Evolutionary conservation across 208 protist species (phyloP).

Genomic region (Trypanosoma mega): DNA sequence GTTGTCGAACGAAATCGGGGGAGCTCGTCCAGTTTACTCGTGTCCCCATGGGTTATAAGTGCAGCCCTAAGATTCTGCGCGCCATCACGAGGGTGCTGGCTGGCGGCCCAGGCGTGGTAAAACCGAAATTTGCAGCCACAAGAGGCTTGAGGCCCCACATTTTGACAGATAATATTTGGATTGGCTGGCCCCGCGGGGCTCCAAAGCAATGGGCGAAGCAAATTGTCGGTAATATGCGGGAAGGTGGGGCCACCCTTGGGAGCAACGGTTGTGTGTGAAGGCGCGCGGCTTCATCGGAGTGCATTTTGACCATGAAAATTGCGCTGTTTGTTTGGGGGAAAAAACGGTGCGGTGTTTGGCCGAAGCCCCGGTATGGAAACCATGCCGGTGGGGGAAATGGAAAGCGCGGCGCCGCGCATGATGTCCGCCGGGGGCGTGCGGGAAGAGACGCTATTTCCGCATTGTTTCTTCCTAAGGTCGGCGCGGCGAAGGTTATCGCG

Average conservation of each 20-base stretch:
- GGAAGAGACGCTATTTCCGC: neutral
- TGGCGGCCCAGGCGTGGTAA: neutral
- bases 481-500: conserved; percentile 1
- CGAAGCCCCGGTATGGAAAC: neutral
- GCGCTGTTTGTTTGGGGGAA: neutral
- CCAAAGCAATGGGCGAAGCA: too few species aligned
- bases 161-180: conserved; percentile 6
- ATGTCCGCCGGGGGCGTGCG: neutral
- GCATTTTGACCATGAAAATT: neutral
- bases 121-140: neutral
- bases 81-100: conserved; percentile 4
- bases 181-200: neutral
- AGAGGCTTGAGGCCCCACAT: neutral
- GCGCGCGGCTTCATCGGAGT: neutral
- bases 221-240: neutral
- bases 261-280: neutral
- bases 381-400: neutral
- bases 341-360: neutral
- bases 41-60: conserved; percentile 5
- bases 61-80: conserved; percentile 7
- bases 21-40: neutral
- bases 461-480: neutral
- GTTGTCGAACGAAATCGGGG: neutral
- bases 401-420: neutral
- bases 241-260: neutral